Evolutionary conservation across 352 stramenopile genomes (phyloP), one percentile per base, ranked within the genome.

Genomic region (Phytopythium chamaehyphon): DNA sequence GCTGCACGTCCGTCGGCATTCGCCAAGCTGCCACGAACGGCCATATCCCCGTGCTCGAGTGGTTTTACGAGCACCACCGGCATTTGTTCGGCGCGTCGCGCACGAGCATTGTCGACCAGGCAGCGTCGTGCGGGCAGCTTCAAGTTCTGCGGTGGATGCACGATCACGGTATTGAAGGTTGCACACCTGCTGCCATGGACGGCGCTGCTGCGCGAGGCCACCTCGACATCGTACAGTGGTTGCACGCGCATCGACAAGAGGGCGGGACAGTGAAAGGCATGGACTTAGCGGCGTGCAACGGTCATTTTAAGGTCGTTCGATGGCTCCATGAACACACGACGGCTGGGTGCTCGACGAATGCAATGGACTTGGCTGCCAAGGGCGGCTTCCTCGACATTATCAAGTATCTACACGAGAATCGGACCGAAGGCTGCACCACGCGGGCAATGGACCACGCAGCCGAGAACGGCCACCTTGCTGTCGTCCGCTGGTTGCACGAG

Each of bases 231-330:
- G 64, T 87, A 4, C 21, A 80, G 51, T 83, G 65, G 49, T 59
- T 85, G 16, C 69, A 76, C 18, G 54, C 59, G 3, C 60, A 69
- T 31, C 75, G 68, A 12, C 54, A 40, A 1, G 71, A 82, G 31
- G 63, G 71, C 0, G 72, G 73, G 16, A 71, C 71, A 0, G 62
- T 71, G 40, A 73, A 75, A 38, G 78, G 77, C 0, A 69, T 89
- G 46, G 73, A 86, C 62, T 55, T 72, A n/a, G 76, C 81, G 10
- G 78, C 81, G 0, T 71, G 60, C 28, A 71, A 77, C 19, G 73
- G 73, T 8, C 68, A 84, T 54, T 40, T 83, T 31, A 33, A 61
- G 2, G 55, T 84, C 14, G 58, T 87, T 1, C 39, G 60, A 43
- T 87, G 71, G 56, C 39, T 87, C 1, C 66, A 85, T 47, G 21